Conservation (phyloP, 192 early-diverging fungal genomes). For the Diversispora eburnea region DNA sequence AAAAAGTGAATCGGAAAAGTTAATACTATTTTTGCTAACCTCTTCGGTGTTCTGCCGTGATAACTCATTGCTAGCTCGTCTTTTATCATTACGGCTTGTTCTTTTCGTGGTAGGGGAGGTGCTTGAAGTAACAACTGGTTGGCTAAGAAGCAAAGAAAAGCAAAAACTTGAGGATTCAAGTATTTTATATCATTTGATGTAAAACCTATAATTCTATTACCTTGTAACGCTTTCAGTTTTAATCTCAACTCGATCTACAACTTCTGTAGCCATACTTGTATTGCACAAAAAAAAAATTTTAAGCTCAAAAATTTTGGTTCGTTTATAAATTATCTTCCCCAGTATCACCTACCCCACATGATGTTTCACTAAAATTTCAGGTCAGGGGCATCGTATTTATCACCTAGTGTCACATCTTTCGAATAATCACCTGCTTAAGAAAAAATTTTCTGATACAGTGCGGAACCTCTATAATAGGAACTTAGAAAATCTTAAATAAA, state of each 20-base stretch:
- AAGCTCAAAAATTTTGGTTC: no score
- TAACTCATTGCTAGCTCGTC: constrained; percentile 8
- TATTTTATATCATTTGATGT: background rate
- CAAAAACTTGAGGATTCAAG: background rate
- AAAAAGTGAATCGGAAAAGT: no score
- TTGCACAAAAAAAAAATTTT: no score
- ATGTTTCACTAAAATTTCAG: no score
- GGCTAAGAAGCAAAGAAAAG: background rate
- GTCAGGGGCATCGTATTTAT: no score
- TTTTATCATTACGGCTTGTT: constrained; percentile 12
- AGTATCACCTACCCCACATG: no score
- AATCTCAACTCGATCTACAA: background rate
- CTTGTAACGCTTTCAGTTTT: background rate
- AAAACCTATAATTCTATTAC: background rate
- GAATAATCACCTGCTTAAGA: no score
- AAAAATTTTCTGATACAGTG: no score
- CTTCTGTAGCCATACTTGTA: background rate
- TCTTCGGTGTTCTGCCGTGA: background rate
- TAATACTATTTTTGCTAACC: constrained; percentile 1
- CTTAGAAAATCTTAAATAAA: no score
- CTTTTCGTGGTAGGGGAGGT: constrained; percentile 3
- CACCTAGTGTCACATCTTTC: no score
- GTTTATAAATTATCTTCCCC: no score
- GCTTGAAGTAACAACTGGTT: constrained; percentile 19
- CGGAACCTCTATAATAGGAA: no score